Conservation (phyloP, 2,329 filamentous ascomycete genomes). For the Aspergillus luchuensis region DNA sequence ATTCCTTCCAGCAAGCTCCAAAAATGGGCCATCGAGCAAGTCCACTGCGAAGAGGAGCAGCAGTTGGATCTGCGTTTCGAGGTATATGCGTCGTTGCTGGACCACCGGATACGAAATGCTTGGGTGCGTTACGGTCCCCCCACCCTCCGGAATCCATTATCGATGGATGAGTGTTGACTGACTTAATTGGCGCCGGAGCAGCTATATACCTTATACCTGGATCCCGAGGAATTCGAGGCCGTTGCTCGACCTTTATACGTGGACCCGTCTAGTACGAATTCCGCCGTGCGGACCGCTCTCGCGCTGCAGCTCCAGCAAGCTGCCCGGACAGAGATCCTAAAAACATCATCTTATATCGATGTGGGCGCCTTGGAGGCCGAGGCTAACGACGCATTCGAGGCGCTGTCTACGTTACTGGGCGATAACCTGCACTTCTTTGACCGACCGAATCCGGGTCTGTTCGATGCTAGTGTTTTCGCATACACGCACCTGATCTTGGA, state of each 20-base stretch:
- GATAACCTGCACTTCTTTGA: conserved; percentile 64
- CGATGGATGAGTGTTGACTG: background rate
- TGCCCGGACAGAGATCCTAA: conserved; percentile 73
- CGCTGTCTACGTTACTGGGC: conserved; percentile 62
- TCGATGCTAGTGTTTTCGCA: conserved; percentile 87
- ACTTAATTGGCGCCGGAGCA: conserved; percentile 29
- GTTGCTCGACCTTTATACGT: conserved; percentile 76
- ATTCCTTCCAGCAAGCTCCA: conserved; percentile 68
- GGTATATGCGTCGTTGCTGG: conserved; percentile 76
- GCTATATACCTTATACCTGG: conserved; percentile 82
- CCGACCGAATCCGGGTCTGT: conserved; percentile 63
- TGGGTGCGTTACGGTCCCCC: conserved; percentile 62
- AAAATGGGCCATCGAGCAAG: conserved; percentile 64
- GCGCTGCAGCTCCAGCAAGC: conserved; percentile 69
- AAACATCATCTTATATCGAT: conserved; percentile 57
- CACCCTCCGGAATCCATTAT: background rate
- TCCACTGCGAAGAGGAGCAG: conserved; percentile 50
- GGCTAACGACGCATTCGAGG: conserved; percentile 63
- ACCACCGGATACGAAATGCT: conserved; percentile 76
- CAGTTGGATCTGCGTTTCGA: conserved; percentile 62
- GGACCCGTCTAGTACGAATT: conserved; percentile 59
- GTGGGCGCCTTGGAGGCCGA: conserved; percentile 60
- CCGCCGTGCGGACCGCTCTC: conserved; percentile 64
- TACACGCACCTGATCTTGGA: conserved; percentile 82
- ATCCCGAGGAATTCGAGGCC: conserved; percentile 62